Percentiles rank a stretch among this genome's conserved stretches.
Conservation (phyloP, 2,329 filamentous ascomycete genomes). For the Lasiodiplodia sp. region DNA sequence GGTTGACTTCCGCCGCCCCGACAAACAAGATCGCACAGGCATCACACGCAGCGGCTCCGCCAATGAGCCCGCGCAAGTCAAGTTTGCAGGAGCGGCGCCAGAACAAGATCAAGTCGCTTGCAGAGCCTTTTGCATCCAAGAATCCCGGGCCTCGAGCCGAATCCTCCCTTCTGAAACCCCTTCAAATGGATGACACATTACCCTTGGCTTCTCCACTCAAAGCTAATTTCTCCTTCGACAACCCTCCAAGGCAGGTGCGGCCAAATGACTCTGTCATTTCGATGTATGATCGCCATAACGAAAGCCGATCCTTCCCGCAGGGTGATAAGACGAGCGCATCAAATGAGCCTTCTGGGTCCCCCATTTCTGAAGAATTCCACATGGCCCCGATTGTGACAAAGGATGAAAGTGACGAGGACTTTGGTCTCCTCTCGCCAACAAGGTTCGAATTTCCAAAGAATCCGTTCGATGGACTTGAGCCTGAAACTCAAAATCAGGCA, state of each 20-base stretch:
- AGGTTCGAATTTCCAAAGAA: conserved; percentile 50
- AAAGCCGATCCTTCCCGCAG: conserved; percentile 5
- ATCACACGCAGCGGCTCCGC: background rate
- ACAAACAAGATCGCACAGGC: background rate
- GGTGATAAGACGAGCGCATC: background rate
- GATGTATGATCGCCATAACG: conserved; percentile 25
- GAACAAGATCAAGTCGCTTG: conserved; percentile 27
- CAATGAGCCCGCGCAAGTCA: conserved; percentile 8
- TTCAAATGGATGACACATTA: conserved; percentile 8
- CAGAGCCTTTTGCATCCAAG: conserved; percentile 15
- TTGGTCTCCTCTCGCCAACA: conserved; percentile 49
- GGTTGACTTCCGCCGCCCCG: conserved; percentile 3
- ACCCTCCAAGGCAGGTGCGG: conserved; percentile 20
- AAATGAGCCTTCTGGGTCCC: conserved; percentile 41
- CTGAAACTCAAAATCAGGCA: background rate
- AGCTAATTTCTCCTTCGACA: conserved; percentile 25
- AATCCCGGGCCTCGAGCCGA: conserved; percentile 3
- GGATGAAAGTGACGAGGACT: conserved; percentile 45
- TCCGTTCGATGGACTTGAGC: conserved; percentile 37
- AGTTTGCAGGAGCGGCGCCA: conserved; percentile 27
- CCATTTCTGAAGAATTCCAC: conserved; percentile 48
- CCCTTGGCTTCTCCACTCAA: conserved; percentile 24
- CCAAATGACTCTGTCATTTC: conserved; percentile 31
- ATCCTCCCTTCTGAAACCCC: conserved; percentile 2
- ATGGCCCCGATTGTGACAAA: conserved; percentile 39